A percentile compares a stretch with the other conserved stretches of the same genome.
These are phyloP conservation scores for Lathyrus tuberosus DNA, from an alignment of 306 rosid species.

Conservation along the genomic window DNA sequence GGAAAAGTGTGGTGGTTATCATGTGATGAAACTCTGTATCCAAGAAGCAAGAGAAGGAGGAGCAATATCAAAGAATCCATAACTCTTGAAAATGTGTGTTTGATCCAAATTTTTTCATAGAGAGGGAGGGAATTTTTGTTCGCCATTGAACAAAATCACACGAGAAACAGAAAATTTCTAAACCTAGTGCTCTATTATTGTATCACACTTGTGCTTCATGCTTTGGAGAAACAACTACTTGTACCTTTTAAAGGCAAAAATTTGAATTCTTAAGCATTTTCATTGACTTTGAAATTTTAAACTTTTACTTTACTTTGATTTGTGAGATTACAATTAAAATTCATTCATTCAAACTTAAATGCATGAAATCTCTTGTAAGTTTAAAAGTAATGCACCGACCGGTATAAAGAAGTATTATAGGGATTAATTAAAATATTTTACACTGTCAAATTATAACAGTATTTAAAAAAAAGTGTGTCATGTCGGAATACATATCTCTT, in stretches of 20 bases:
- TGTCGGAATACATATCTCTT: too few species aligned
- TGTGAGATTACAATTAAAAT: too few species aligned
- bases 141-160: constrained; percentile 27
- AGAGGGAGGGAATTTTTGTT: constrained; percentile 33
- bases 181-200: background rate
- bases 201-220: constrained; percentile 8
- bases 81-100: constrained; percentile 37
- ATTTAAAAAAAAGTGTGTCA: too few species aligned
- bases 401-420: too few species aligned
- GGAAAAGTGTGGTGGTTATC: constrained; percentile 41
- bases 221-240: background rate
- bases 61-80: constrained; percentile 43
- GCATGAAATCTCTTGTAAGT: background rate
- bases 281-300: too few species aligned
- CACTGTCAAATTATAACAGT: too few species aligned
- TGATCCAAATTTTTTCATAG: constrained; percentile 42
- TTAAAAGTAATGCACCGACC: too few species aligned
- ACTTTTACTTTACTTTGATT: too few species aligned
- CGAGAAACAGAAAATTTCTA: background rate
- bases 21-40: constrained; percentile 40
- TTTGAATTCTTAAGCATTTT: background rate
- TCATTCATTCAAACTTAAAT: too few species aligned
- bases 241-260: background rate
- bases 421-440: too few species aligned
- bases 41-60: constrained; percentile 50